phyloP scores from a whole-genome alignment of 192 early-diverging fungal species.

The Phycomyces nitens region DNA sequence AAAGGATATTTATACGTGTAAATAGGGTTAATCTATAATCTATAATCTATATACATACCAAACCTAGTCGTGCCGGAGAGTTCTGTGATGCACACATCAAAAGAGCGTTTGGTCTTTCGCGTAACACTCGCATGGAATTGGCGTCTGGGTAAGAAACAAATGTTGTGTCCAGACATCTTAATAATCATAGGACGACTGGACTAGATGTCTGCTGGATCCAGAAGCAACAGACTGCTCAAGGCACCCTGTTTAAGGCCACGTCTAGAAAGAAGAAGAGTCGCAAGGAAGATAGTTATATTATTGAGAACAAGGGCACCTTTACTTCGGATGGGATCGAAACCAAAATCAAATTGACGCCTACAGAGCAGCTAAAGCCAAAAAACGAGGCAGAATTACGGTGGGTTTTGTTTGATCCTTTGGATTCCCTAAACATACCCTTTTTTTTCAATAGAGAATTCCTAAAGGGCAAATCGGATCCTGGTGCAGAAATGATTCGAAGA shows the following conservation, averaged over 20 bases:
- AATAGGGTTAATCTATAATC: too few species aligned
- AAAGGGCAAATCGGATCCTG: conserved; percentile 25
- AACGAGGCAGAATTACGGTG: not conserved
- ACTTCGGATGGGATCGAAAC: not conserved
- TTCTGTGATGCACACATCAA: conserved; percentile 19
- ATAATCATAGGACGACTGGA: conserved; percentile 6
- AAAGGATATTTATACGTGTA: not conserved
- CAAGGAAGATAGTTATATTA: conserved; percentile 2
- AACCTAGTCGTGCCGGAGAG: conserved; percentile 21
- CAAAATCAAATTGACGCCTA: not conserved
- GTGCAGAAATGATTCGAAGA: conserved; percentile 27
- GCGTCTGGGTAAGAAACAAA: conserved; percentile 19
- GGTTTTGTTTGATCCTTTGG: too few species aligned
- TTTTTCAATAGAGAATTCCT: conserved; percentile 30
- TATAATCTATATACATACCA: not conserved
- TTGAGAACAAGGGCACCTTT: not conserved
- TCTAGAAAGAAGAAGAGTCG: not conserved
- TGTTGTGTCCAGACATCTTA: not conserved
- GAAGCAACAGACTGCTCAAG: not conserved
- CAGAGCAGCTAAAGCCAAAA: not conserved
- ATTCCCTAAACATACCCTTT: too few species aligned
- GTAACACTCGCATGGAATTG: conserved; percentile 26
- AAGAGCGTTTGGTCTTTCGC: conserved; percentile 7
- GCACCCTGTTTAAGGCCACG: not conserved
- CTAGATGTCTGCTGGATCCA: conserved; percentile 24